A percentile compares a stretch with the other conserved stretches of the same genome.
These are phyloP conservation scores for Pyrenopolyporus hunteri DNA, from an alignment of 495 filamentous ascomycete species.

Conservation along the genomic window DNA sequence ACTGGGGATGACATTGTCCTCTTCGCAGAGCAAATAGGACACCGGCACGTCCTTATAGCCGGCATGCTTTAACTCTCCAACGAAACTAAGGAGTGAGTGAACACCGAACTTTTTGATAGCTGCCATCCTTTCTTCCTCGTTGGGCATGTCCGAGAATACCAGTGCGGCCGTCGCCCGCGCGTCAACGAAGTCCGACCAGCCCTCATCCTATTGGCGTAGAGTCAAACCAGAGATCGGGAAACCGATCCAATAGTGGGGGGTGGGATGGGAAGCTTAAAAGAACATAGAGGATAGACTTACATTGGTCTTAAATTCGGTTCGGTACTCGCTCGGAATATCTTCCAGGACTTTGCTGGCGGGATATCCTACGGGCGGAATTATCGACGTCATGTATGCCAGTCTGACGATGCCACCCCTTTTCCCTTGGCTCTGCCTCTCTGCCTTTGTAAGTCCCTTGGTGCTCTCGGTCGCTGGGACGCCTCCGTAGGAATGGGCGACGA, in stretches of 20 bases:
- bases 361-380: slow-evolving; percentile 32
- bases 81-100: slow-evolving; percentile 43
- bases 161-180: not conserved
- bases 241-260: not conserved
- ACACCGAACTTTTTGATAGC: slow-evolving; percentile 12
- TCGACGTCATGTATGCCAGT: slow-evolving; percentile 48
- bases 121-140: slow-evolving; percentile 8
- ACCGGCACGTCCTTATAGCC: slow-evolving; percentile 55
- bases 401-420: slow-evolving; percentile 48
- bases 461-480: slow-evolving; percentile 43
- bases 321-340: not conserved
- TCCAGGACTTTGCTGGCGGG: slow-evolving; percentile 6
- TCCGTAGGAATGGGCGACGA: slow-evolving; percentile 47
- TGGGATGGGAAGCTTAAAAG: not conserved
- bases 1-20: slow-evolving; percentile 49
- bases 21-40: slow-evolving; percentile 56
- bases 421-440: slow-evolving; percentile 47
- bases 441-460: slow-evolving; percentile 48
- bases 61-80: slow-evolving; percentile 44
- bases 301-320: slow-evolving; percentile 15
- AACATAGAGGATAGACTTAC: slow-evolving; percentile 21
- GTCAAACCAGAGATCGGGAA: not conserved
- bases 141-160: slow-evolving; percentile 33
- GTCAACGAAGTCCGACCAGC: slow-evolving; percentile 31
- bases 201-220: slow-evolving; percentile 27